Conservation (phyloP, 768 basidiomycete genomes). For the Russula lepida region DNA sequence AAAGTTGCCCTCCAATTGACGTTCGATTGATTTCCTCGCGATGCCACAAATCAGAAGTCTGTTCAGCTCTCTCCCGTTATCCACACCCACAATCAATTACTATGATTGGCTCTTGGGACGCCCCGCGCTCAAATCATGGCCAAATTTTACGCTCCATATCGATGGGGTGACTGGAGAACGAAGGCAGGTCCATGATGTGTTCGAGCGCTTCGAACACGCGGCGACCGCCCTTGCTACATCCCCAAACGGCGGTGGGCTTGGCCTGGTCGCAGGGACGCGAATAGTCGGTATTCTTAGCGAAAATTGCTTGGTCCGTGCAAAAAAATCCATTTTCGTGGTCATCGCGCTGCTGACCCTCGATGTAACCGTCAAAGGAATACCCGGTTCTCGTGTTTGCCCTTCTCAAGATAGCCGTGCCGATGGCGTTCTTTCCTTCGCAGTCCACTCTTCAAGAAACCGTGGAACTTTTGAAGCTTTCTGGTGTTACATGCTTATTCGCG, state of each 20-base stretch:
- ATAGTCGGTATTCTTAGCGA: conserved; percentile 64
- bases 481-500: conserved; percentile 47
- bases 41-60: conserved; percentile 1
- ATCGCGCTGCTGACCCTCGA: not conserved
- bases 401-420: conserved; percentile 42
- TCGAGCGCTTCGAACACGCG: conserved; percentile 42
- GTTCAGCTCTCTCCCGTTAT: not conserved
- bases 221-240: conserved; percentile 43
- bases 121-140: conserved; percentile 12
- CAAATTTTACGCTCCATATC: conserved; percentile 48
- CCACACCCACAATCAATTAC: conserved; percentile 12
- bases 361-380: conserved; percentile 39
- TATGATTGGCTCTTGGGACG: conserved; percentile 10
- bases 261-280: conserved; percentile 30
- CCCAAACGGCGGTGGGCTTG: conserved; percentile 45
- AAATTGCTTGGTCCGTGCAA: conserved; percentile 52
- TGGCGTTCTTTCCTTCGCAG: conserved; percentile 45
- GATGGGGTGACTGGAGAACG: conserved; percentile 44
- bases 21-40: not conserved
- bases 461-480: conserved; percentile 40
- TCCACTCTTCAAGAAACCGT: conserved; percentile 50
- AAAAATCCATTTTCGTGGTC: not conserved
- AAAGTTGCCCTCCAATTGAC: not conserved
- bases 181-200: conserved; percentile 41
- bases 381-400: conserved; percentile 42